Percentiles rank a stretch among this genome's conserved stretches.
Conservation (phyloP, 2,329 filamentous ascomycete genomes). For the Penicillium sp. region DNA sequence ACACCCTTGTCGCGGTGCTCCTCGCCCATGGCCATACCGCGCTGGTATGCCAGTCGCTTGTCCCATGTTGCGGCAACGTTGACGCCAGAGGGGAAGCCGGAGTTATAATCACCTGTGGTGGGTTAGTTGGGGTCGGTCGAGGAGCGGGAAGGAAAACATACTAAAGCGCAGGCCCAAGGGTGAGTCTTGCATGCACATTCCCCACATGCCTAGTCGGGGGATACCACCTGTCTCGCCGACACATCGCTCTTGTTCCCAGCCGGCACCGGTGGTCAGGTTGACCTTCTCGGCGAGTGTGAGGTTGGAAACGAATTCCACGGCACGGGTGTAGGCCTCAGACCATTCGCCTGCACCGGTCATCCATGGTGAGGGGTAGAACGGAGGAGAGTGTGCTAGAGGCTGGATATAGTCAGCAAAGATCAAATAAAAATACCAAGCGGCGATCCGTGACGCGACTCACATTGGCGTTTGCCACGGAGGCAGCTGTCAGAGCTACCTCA, state of each 20-base stretch:
- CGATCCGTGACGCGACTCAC: constrained; percentile 20
- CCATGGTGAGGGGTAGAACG: constrained; percentile 87
- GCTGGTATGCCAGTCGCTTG: constrained; percentile 66
- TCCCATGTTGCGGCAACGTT: constrained; percentile 85
- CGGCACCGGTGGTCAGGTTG: constrained; percentile 88
- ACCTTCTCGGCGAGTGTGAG: constrained; percentile 87
- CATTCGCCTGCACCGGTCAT: constrained; percentile 73
- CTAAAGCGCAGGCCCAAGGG: constrained; percentile 75
- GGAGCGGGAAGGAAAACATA: constrained; percentile 31
- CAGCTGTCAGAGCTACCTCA: constrained; percentile 34
- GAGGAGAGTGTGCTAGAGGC: constrained; percentile 54
- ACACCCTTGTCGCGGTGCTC: constrained; percentile 76
- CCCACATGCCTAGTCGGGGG: constrained; percentile 59
- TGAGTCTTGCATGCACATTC: constrained; percentile 84
- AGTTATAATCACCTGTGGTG: constrained; percentile 68
- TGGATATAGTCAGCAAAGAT: constrained; percentile 7
- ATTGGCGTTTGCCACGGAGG: constrained; percentile 35
- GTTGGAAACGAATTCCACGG: constrained; percentile 76
- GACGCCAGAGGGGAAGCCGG: constrained; percentile 76
- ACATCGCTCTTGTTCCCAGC: constrained; percentile 73
- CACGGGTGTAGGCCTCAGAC: constrained; percentile 74
- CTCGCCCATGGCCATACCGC: constrained; percentile 72
- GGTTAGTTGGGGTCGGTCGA: not conserved
- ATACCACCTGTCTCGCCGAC: constrained; percentile 68
- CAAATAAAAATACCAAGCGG: not conserved